Percentiles rank a stretch among this genome's conserved stretches.
phyloP scores from a whole-genome alignment of 305 asterid species.

The Solanum hybrid region DNA sequence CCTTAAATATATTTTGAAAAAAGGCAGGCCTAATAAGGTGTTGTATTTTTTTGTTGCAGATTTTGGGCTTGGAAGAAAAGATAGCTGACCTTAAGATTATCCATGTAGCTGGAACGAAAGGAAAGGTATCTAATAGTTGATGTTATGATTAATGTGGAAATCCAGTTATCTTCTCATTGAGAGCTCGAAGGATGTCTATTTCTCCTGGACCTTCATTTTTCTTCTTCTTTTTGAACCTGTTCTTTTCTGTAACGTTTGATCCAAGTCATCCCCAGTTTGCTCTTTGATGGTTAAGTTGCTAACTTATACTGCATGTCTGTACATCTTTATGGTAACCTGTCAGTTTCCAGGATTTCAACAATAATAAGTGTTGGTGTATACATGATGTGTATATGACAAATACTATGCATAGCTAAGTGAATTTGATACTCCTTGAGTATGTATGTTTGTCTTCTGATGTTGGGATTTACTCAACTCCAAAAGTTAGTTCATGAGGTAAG shows the following conservation, averaged over 20 bases:
- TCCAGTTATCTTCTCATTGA: background rate
- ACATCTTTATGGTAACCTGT: background rate
- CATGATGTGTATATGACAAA: background rate
- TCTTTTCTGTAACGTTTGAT: background rate
- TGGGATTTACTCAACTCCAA: background rate
- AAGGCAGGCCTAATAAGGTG: background rate
- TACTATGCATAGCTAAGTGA: background rate
- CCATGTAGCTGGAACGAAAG: constrained; percentile 94
- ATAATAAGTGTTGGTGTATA: background rate
- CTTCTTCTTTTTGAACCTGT: background rate
- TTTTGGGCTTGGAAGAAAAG: constrained; percentile 63
- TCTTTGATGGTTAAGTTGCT: background rate
- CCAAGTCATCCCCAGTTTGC: background rate
- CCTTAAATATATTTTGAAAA: background rate
- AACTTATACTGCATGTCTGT: background rate
- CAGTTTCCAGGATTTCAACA: background rate
- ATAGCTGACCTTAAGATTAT: constrained; percentile 57
- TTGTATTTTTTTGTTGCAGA: constrained; percentile 38
- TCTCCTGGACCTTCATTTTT: background rate
- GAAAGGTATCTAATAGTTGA: constrained; percentile 52
- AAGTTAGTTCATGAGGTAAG: background rate
- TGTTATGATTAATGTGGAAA: background rate
- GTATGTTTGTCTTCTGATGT: background rate
- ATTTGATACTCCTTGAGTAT: background rate
- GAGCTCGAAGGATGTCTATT: background rate